Evolutionary conservation across 768 basidiomycete species (phyloP), one percentile per base, ranked within the genome.

Genomic region (Rhizopogon sp.): DNA sequence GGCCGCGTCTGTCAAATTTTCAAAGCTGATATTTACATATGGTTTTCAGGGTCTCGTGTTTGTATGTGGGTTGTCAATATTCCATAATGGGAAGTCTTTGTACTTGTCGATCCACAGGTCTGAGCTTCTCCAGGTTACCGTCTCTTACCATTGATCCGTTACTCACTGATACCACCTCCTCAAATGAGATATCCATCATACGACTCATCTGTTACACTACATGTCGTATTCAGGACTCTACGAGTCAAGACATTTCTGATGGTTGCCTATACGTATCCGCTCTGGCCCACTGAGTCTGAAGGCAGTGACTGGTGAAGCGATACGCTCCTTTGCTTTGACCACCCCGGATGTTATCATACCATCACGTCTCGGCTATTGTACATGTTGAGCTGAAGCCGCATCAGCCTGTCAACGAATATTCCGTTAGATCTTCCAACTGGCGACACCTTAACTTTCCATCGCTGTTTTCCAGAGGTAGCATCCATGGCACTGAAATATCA

Each of bases 401-500:
- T 16, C 33, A 49, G 33, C 47, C 33, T 49, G 8, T 35, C 47
- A 49, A 49, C 17, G 8, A 35, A 35, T 16, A 35, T 46, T 13
- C n/a, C 44, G n/a, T n/a, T 11, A 20, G 2, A 14, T 20, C 31
- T 47, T 47, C 13, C 20, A 5, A 8, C 5, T 8, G 33, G 2
- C 5, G 20, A 22, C 20, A 5, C 11, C n/a, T 33, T 13, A 9
- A 16, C 14, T 35, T 47, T 35, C 5, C 20, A 8, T 16, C 14
- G 5, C 20, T 11, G 17, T 22, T 35, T 49, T 22, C 14, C 22
- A 49, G 33, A 10, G 45, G 29, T 11, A 33, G 6, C 31, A 13
- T 37, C 31, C 44, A 25, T 22, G 51, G 64, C 64, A 46, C 58
- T 62, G 58, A 60, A 39, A 54, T 3, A 16, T n/a, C 66, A 68